Evolutionary conservation across 2,329 filamentous ascomycete species (phyloP).

Genomic region (Thelonectria olida): DNA sequence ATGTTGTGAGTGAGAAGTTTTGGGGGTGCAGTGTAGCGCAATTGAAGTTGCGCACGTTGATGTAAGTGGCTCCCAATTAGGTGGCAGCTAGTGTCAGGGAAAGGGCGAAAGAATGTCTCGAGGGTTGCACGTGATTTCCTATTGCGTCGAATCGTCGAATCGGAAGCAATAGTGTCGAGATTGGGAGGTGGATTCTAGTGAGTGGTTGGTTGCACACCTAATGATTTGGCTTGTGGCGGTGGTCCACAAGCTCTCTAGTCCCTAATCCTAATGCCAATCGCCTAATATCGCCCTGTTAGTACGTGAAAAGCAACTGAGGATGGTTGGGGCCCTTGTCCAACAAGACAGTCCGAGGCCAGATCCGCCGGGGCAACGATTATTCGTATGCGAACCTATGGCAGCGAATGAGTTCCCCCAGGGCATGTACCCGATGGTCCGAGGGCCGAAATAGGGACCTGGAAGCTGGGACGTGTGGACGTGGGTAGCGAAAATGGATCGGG

Average conservation of each 20-base stretch:
- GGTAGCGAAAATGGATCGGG: conserved; percentile 18
- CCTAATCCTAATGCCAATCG: conserved; percentile 5
- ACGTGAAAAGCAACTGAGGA: background rate
- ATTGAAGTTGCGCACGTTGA: conserved; percentile 1
- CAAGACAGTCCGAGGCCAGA: conserved; percentile 14
- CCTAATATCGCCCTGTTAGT: conserved; percentile 9
- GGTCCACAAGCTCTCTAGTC: conserved; percentile 11
- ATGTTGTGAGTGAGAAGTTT: background rate
- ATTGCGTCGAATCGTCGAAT: conserved; percentile 15
- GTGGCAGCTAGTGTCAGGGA: background rate
- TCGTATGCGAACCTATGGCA: conserved; percentile 21
- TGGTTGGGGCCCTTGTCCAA: conserved; percentile 9
- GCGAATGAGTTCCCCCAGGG: conserved; percentile 23
- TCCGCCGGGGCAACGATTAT: conserved; percentile 20
- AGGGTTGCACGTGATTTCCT: conserved; percentile 21
- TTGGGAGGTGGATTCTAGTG: conserved; percentile 8
- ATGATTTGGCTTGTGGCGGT: background rate
- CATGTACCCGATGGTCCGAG: conserved; percentile 26
- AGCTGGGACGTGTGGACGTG: conserved; percentile 30
- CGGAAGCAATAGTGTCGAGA: conserved; percentile 8
- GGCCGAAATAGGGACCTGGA: conserved; percentile 25
- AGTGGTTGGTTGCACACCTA: conserved; percentile 9
- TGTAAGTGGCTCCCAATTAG: conserved; percentile 17
- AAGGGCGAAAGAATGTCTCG: background rate
- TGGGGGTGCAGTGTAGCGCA: background rate